Evolutionary conservation across 164 flowering plant species (phyloP).

Genomic region (Magnolia kwangsiensis): DNA sequence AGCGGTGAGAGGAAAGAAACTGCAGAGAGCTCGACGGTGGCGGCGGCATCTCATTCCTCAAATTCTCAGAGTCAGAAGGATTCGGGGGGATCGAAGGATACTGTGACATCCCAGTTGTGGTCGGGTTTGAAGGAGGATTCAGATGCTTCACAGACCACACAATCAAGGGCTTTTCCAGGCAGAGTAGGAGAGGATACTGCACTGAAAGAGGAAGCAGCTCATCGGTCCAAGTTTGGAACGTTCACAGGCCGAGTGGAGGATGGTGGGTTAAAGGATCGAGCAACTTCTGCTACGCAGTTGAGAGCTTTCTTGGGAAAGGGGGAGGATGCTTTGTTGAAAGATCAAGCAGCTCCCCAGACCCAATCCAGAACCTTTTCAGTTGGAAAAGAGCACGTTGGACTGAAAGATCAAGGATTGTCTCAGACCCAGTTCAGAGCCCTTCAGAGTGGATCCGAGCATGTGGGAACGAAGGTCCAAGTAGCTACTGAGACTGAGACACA

Average conservation of each 20-base stretch:
- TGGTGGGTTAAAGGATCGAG: constrained; percentile 15
- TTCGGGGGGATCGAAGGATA: constrained; percentile 19
- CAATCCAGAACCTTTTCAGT: constrained; percentile 1
- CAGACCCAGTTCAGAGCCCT: constrained; percentile 12
- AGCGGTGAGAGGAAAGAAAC: constrained; percentile 52
- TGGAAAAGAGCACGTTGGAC: constrained; percentile 4
- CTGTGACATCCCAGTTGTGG: constrained; percentile 15
- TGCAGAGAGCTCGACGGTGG: constrained; percentile 30
- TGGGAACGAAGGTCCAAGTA: constrained; percentile 29
- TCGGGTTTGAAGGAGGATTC: background rate
- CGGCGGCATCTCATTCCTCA: constrained; percentile 44
- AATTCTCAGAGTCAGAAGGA: constrained; percentile 36
- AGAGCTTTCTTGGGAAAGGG: constrained; percentile 18
- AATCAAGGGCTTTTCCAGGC: constrained; percentile 20
- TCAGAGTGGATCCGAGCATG: constrained; percentile 16
- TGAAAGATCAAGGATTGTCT: constrained; percentile 12
- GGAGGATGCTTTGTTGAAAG: constrained; percentile 12
- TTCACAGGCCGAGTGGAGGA: constrained; percentile 26
- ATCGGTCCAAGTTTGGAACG: constrained; percentile 10
- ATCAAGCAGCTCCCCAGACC: constrained; percentile 7
- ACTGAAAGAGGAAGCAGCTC: constrained; percentile 26
- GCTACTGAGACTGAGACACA: constrained; percentile 27
- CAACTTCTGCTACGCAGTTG: constrained; percentile 7
- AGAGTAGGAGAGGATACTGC: constrained; percentile 19
- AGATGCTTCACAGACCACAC: constrained; percentile 18